Evolutionary conservation across 176 grass and related monocot genomes (phyloP), one percentile per base, ranked within the genome.

Genomic region (Pontederia paniculata): DNA sequence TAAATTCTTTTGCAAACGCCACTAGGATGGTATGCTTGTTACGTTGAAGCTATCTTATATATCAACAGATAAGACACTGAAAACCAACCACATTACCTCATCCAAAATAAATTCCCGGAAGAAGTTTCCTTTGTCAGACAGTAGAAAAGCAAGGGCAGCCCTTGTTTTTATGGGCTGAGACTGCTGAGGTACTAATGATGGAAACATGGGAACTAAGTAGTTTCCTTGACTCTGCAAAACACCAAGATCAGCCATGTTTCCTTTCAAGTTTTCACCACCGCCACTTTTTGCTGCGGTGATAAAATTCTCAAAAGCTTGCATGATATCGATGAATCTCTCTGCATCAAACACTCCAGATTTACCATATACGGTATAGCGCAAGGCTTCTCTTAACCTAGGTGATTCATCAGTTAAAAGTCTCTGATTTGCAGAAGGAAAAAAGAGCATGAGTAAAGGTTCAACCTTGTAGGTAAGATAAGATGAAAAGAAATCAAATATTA

Each of bases 281-380:
- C 91, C 91, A 13, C 86, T 97, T 74, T 90, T 97, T 57, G 86
- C 91, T 21, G 91, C 86, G 50, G 51, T 77, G 63, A 97, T 87
- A 53, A 97, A 97, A 72, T 84, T 97, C 61, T 97, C 91, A 20
- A 97, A 97, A 54, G 91, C 91, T 84, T 97, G 80, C 91, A 97
- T 97, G 9, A 97, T 82, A 80, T 97, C 86, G 43, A 97, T 97
- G 73, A 97, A 97, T 69, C 91, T 89, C 49, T 97, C 86, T 63
- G 91, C 91, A 57, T 90, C 72, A 23, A 90, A 97, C 41, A 97
- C 91, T 20, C 91, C 91, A 22, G 60, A 65, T 74, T 96, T 96
- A 44, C 91, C 91, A 55, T 96, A 96, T 76, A 96, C 86, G 17
- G 83, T 96, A 77, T 96, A 96, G 49, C 91, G 74, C 67, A 96